Base-by-base conservation (phyloP, 2,329 filamentous ascomycete genomes). In the Gnomoniopsis smithogilvyi region DNA sequence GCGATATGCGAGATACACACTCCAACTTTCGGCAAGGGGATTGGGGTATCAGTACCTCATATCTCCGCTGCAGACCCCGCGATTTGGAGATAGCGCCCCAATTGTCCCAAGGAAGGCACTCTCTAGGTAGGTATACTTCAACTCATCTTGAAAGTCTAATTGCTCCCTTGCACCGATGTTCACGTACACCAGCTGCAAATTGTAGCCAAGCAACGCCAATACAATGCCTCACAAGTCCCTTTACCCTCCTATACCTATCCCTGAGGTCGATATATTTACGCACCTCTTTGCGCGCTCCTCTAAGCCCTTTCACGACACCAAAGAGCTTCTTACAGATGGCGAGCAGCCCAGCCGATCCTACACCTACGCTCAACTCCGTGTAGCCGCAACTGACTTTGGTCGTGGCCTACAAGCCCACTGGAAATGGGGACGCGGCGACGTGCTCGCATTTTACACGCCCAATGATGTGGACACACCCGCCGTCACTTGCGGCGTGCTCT, bases 391-490 rank as follows among this genome's bases (percentile, higher is more conserved):
- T 43, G 82, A 86, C n/a, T 96, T 97, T 65, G 93, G 91, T 53
- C 86, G 88, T 64, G 93, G 91, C 0, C 80, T 98, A 21, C 87
- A 86, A 68, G 83, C 88, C 26, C 73, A 80, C 22, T 94, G 88
- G 82, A 81, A 86, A 52, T 96, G 92, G 89, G 80, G 86, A 66
- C 92, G 89, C 69, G 90, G 90, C 67, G 91, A 97, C 70, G 90
- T 95, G 1, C 80, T 97, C 22, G 89, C 83, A 12, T 79, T 96
- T 56, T 96, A 89, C 78, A 88, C 91, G 3, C 90, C 92, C 30
- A 97, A 98, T 72, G 87, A 82, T 71, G 89, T 97, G 69, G 93
- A 97, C 72, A 91, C 88, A 0, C 88, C 91, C 0, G 78, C 88
- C 3, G 74, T 92, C 50, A 91, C 85, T 72, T 91, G 91, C 79